Conservation (phyloP, 2,329 filamentous ascomycete genomes). For the Trichothecium sympodiale region DNA sequence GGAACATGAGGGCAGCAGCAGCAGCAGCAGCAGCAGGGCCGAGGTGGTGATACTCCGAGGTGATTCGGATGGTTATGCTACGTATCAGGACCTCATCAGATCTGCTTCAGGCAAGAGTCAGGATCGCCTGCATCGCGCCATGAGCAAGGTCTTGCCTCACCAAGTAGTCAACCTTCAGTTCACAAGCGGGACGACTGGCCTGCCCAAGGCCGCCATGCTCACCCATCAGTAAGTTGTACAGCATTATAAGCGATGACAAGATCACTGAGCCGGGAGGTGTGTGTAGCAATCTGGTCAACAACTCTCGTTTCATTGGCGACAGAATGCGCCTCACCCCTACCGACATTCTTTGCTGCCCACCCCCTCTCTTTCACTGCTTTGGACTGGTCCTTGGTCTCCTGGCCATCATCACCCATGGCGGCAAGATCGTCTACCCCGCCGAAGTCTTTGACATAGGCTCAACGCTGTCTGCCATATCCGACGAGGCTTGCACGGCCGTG, state of each 20-base stretch:
- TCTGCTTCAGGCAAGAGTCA: slow-evolving; percentile 36
- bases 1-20: slow-evolving; percentile 21
- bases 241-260: neutral
- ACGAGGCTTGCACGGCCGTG: slow-evolving; percentile 60
- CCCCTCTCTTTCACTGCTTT: slow-evolving; percentile 79
- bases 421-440: slow-evolving; percentile 64
- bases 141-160: slow-evolving; percentile 46
- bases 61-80: slow-evolving; percentile 37
- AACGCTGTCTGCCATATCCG: slow-evolving; percentile 53
- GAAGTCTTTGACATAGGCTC: slow-evolving; percentile 61
- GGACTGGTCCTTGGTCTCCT: slow-evolving; percentile 68
- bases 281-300: slow-evolving; percentile 54
- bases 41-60: slow-evolving; percentile 52
- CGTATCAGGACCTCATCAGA: slow-evolving; percentile 47
- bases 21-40: slow-evolving; percentile 20
- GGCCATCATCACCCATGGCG: slow-evolving; percentile 61
- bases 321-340: slow-evolving; percentile 56
- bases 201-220: slow-evolving; percentile 65
- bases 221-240: slow-evolving; percentile 53
- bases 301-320: slow-evolving; percentile 61
- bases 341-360: slow-evolving; percentile 69
- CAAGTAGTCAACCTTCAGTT: slow-evolving; percentile 67
- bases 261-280: too few species aligned
- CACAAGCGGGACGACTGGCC: slow-evolving; percentile 63
- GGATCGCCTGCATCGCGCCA: slow-evolving; percentile 38